A percentile compares a stretch with the other conserved stretches of the same genome.
phyloP scores from a whole-genome alignment of 805 yeast genomes.

The Ogataea methylovora region DNA sequence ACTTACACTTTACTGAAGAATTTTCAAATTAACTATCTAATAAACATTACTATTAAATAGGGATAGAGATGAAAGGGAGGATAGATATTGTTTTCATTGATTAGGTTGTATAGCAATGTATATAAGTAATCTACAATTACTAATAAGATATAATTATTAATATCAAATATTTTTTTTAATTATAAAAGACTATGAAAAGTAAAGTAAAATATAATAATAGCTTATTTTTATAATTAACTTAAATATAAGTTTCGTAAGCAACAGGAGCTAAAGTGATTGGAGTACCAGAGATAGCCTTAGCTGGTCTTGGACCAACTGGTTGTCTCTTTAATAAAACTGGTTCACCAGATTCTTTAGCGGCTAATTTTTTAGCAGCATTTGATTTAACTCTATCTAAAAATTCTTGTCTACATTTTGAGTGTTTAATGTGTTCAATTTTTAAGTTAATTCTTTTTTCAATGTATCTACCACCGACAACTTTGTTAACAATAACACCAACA shows the following conservation, averaged over 20 bases:
- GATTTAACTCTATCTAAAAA: conserved; percentile 97
- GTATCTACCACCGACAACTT: conserved; percentile 99
- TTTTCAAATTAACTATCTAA: too few species aligned
- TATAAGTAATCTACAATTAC: too few species aligned
- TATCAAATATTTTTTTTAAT: too few species aligned
- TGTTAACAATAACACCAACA: conserved; percentile 97
- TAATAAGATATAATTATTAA: too few species aligned
- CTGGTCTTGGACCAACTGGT: conserved; percentile 96
- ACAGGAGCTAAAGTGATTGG: conserved; percentile 99
- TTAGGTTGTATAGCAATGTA: too few species aligned
- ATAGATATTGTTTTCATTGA: too few species aligned
- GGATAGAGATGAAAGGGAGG: too few species aligned
- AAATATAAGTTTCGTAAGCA: conserved; percentile 99
- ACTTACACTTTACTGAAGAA: too few species aligned
- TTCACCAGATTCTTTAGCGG: conserved; percentile 93
- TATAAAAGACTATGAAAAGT: not conserved
- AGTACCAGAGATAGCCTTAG: conserved; percentile 76
- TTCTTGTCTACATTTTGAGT: conserved; percentile 99
- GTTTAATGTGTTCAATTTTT: conserved; percentile 98
- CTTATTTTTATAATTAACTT: conserved; percentile 38
- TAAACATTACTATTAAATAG: too few species aligned
- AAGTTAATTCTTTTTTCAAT: conserved; percentile 97
- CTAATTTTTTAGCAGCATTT: conserved; percentile 88
- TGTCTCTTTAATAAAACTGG: conserved; percentile 93
- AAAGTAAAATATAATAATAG: conserved; percentile 2